phyloP scores from a whole-genome alignment of 2,329 filamentous ascomycete genomes.

The Lasiodiplodia gonubiensis region DNA sequence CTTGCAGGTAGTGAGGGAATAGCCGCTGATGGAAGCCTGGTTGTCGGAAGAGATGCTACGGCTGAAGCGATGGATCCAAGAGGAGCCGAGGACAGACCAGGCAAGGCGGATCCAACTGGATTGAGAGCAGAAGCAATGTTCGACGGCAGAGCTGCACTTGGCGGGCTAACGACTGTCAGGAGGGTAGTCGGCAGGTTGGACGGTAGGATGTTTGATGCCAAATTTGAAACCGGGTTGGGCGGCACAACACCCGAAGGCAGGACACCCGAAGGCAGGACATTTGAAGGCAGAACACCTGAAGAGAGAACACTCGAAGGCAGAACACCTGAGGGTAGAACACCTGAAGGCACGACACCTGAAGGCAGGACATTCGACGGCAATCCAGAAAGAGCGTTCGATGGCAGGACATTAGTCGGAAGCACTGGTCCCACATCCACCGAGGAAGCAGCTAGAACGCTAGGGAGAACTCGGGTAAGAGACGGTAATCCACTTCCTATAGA shows the following conservation, averaged over 20 bases:
- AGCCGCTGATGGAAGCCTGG: too few species aligned
- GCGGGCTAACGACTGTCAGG: neutral
- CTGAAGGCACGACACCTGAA: too few species aligned
- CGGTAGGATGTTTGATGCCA: neutral
- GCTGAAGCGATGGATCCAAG: too few species aligned
- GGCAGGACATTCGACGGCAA: neutral
- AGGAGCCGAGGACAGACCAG: neutral
- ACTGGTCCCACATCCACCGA: neutral
- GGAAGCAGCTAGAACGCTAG: neutral
- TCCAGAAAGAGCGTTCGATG: neutral
- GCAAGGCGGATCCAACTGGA: neutral
- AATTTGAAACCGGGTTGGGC: too few species aligned
- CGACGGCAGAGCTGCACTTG: neutral
- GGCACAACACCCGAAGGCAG: too few species aligned
- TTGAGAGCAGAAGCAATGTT: neutral
- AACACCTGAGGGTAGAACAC: too few species aligned
- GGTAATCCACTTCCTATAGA: too few species aligned
- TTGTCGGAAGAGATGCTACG: neutral
- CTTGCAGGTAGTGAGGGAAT: too few species aligned
- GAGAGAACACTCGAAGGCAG: too few species aligned
- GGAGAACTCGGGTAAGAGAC: neutral
- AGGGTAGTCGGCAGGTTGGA: neutral
- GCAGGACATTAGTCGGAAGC: neutral
- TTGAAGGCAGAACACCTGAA: too few species aligned
- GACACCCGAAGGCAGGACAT: too few species aligned